These are phyloP conservation scores for Tricholomella constricta DNA, from an alignment of 768 basidiomycete genomes.

Conservation along the genomic window DNA sequence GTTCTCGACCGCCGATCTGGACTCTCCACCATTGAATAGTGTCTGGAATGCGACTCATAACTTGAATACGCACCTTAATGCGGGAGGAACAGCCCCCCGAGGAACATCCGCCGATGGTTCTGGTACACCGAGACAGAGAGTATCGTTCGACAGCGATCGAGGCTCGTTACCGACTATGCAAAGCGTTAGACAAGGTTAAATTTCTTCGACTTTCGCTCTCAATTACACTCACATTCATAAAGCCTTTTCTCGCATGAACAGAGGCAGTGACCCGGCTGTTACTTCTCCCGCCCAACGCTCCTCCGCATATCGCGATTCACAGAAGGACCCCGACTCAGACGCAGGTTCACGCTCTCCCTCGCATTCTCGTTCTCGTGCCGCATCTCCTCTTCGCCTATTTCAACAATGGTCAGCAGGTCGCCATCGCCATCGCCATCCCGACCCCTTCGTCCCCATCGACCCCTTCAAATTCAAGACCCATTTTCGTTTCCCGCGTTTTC, in stretches of 20 bases:
- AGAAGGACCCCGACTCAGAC: constrained; percentile 24
- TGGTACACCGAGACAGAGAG: constrained; percentile 50
- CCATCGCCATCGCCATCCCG: constrained; percentile 45
- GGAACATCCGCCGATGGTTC: constrained; percentile 38
- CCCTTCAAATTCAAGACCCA: constrained; percentile 44
- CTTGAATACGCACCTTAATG: background rate
- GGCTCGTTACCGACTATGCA: constrained; percentile 40
- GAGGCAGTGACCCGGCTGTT: constrained; percentile 35
- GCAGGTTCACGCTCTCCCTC: constrained; percentile 48
- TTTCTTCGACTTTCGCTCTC: background rate
- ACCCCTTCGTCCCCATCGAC: constrained; percentile 57
- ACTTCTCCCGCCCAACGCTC: constrained; percentile 35
- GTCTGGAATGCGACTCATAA: constrained; percentile 20
- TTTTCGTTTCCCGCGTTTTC: constrained; percentile 17
- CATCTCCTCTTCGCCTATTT: constrained; percentile 63
- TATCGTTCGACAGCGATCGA: constrained; percentile 59
- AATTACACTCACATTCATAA: background rate
- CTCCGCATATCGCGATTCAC: constrained; percentile 25
- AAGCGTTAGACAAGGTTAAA: constrained; percentile 42
- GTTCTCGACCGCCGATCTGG: constrained; percentile 30
- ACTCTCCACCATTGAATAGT: constrained; percentile 23
- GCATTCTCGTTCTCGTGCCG: constrained; percentile 51
- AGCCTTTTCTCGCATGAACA: constrained; percentile 33
- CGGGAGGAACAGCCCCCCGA: constrained; percentile 18
- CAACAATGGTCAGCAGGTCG: constrained; percentile 54